Evolutionary conservation across 1,284 basidiomycete species (phyloP).

Genomic region (Sporisorium reilianum): DNA sequence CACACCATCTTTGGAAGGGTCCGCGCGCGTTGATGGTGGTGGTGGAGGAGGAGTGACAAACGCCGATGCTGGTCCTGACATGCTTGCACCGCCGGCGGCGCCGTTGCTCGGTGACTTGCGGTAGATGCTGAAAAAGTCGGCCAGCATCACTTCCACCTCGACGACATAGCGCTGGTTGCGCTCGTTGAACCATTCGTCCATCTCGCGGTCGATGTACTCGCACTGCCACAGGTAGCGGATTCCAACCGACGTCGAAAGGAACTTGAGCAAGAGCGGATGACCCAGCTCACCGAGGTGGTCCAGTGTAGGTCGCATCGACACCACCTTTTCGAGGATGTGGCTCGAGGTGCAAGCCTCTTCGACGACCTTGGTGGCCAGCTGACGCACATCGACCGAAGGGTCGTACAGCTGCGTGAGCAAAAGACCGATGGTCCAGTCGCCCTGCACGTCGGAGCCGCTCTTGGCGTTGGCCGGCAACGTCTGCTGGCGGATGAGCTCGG

Average conservation of each 20-base stretch:
- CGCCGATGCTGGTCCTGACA: constrained; percentile 8
- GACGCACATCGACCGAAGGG: constrained; percentile 86
- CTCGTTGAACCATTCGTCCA: constrained; percentile 90
- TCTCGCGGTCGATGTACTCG: constrained; percentile 91
- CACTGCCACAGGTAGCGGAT: constrained; percentile 91
- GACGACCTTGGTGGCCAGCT: constrained; percentile 86
- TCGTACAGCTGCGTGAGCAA: constrained; percentile 96
- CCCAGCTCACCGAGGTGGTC: constrained; percentile 95
- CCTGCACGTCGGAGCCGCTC: constrained; percentile 30
- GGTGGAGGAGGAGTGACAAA: constrained; percentile 1
- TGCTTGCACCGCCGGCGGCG: constrained; percentile 6
- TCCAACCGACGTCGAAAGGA: constrained; percentile 92
- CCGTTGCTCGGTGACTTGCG: constrained; percentile 69
- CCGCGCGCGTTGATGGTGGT: background rate
- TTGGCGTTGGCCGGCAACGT: constrained; percentile 30
- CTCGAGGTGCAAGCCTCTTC: constrained; percentile 89
- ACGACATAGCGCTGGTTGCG: constrained; percentile 88
- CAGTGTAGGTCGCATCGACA: constrained; percentile 91
- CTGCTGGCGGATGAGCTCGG: constrained; percentile 69
- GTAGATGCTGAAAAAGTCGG: constrained; percentile 76
- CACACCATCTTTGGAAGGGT: constrained; percentile 75
- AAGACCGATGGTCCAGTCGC: constrained; percentile 71
- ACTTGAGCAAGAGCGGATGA: constrained; percentile 84
- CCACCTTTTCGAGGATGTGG: constrained; percentile 86
- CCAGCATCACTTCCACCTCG: constrained; percentile 85